A percentile compares a stretch with the other conserved stretches of the same genome.
Evolutionary conservation across 1,139 yeast genomes (phyloP).

Genomic region (Hansenula anomala): DNA sequence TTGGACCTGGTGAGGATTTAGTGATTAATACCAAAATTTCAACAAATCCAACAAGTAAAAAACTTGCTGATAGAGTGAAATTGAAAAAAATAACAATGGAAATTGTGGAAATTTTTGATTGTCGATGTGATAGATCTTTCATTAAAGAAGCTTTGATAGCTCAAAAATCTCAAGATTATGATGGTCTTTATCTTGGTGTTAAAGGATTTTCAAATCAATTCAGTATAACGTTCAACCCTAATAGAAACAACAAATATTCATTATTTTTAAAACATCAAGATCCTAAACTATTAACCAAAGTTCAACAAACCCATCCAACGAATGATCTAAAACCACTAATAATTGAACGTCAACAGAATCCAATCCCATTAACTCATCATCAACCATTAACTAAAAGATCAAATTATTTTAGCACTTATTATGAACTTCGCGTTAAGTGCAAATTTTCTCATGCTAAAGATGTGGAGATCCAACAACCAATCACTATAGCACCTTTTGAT

Average conservation of each 20-base stretch:
- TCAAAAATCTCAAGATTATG: slow-evolving; percentile 1
- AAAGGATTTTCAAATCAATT: slow-evolving; percentile 7
- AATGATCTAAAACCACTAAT: slow-evolving; percentile 23
- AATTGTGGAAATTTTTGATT: slow-evolving; percentile 42
- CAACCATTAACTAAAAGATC: slow-evolving; percentile 44
- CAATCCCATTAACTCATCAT: slow-evolving; percentile 31
- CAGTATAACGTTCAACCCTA: background rate
- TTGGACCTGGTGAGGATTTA: slow-evolving; percentile 47
- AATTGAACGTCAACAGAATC: slow-evolving; percentile 23
- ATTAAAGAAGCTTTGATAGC: slow-evolving; percentile 14
- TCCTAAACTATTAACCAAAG: slow-evolving; percentile 1
- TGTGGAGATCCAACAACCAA: slow-evolving; percentile 44
- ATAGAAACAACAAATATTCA: slow-evolving; percentile 9
- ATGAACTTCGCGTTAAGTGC: slow-evolving; percentile 44
- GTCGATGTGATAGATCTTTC: slow-evolving; percentile 25
- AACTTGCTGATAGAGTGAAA: slow-evolving; percentile 33
- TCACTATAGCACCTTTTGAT: slow-evolving; percentile 52
- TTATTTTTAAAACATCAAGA: slow-evolving; percentile 17
- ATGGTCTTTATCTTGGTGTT: slow-evolving; percentile 12
- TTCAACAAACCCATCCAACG: background rate
- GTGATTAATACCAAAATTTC: slow-evolving; percentile 32
- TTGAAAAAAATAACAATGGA: slow-evolving; percentile 44
- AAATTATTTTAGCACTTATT: slow-evolving; percentile 45
- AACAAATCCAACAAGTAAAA: slow-evolving; percentile 31
- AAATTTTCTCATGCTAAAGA: slow-evolving; percentile 47